Conservation (phyloP, 495 filamentous ascomycete species). For the Lophium mytilinum region DNA sequence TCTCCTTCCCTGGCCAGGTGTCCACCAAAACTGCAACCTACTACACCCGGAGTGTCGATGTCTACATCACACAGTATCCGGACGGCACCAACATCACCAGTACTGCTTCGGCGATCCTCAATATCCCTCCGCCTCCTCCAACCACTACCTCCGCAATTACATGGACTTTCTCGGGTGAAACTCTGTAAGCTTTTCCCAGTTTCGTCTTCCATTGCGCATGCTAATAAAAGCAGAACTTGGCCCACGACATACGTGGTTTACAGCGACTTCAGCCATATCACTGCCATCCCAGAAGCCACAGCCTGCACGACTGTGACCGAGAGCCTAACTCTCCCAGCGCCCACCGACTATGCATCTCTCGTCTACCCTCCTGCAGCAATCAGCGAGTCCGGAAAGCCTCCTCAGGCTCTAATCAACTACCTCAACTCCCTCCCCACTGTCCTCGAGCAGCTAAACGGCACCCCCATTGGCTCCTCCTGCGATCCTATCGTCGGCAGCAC, state of each 20-base stretch:
- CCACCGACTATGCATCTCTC: slow-evolving; percentile 10
- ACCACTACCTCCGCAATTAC: slow-evolving; percentile 3
- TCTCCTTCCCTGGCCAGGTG: slow-evolving; percentile 16
- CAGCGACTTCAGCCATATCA: slow-evolving; percentile 11
- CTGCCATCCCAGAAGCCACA: slow-evolving; percentile 3
- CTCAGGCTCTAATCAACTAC: slow-evolving; percentile 12
- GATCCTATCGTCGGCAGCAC: slow-evolving; percentile 14
- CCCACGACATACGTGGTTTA: slow-evolving; percentile 20
- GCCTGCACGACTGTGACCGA: slow-evolving; percentile 5
- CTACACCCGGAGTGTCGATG: slow-evolving; percentile 5
- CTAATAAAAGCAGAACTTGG: slow-evolving; percentile 7
- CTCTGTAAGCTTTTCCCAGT: slow-evolving; percentile 2
- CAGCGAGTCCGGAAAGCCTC: neutral
- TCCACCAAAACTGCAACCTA: slow-evolving; percentile 4
- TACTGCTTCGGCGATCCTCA: neutral
- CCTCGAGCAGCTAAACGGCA: slow-evolving; percentile 9
- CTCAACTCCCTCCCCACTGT: slow-evolving; percentile 17
- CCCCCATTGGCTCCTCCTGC: slow-evolving; percentile 10
- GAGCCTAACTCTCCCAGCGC: slow-evolving; percentile 8
- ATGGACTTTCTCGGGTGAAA: slow-evolving; percentile 11
- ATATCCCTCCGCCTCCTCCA: neutral
- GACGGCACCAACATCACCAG: neutral
- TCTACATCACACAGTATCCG: slow-evolving; percentile 4
- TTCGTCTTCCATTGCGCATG: neutral
- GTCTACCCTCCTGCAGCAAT: slow-evolving; percentile 8